Evolutionary conservation across 208 protist species (phyloP), one percentile per base, ranked within the genome.

Genomic region (Wallacemonas sp.): DNA sequence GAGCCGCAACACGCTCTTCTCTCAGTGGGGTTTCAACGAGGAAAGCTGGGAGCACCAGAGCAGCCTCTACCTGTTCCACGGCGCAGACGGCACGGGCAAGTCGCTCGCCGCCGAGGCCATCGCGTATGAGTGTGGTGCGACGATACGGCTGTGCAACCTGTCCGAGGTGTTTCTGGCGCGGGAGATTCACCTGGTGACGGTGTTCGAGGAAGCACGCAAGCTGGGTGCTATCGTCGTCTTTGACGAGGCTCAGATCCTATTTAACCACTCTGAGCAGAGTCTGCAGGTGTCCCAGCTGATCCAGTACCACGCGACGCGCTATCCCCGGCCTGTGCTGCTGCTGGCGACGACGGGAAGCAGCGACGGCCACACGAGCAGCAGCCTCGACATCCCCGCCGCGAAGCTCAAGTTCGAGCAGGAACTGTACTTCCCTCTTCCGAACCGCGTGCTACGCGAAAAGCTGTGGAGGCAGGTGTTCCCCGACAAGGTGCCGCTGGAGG

Each of bases 91-190:
- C 21, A 87, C 81, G 2, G 93, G 93, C 21, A 97, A 97, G 65
- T 92, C 83, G 32, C 63, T 96, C n/a, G 87, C 87, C 0, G 89
- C 81, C 0, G 93, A 97, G 66, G 88, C 71, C 39, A 93, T 97
- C 75, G 89, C 85, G 39, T 97, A 95, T 73, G 93, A 97, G 75
- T 94, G 86, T 64, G 93, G 85, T 8, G 59, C 73, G n/a, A 85
- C 83, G n/a, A 83, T 97, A 44, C 85, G 90, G 0, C 63, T 96
- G 33, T 90, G 87, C 65, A 95, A 97, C 69, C 63, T 94, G 12
- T 66, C 76, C 3, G 82, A 91, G 63, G 66, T 92, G 53, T 53
- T 92, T 27, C 64, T 92, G 24, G 63, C 81, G 37, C 58, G 76
- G 15, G 80, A 76, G 30, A 58, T 86, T 26, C 78, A 74, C 34